Base-by-base conservation (phyloP, 2,329 filamentous ascomycete species). In the Microcyclospora pomicola region DNA sequence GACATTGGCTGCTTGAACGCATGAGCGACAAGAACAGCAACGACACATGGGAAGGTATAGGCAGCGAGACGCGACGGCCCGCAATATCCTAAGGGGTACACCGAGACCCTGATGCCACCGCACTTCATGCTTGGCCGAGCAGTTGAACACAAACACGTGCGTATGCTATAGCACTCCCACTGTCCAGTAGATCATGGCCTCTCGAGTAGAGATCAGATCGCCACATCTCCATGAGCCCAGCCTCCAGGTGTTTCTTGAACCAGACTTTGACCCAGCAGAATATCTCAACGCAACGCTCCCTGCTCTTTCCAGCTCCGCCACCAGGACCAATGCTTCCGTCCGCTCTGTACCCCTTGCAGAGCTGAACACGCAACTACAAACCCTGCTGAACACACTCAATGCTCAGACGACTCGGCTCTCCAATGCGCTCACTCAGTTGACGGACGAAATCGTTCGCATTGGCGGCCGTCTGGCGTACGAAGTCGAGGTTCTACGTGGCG, bases 391-490 rank as follows among this genome's bases (percentile, higher is more conserved):
- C 1, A 82, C 88, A 53, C 75, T 96, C 52, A 92, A 83, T 54
- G 81, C 84, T 7, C 85, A 95, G 57, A 93, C 86, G 2, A 80
- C 84, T 13, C 75, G 86, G 33, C 67, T 95, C 6, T 85, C 86
- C 11, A 77, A 72, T 38, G 82, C 78, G 33, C 70, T 98, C 41
- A 94, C 86, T 27, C 80, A 88, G 53, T 68, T 96, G 42, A 95
- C 91, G 9, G 88, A 98, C 59, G 91, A 96, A 49, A 96, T 98
- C 45, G 63, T 98, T 44, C 75, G 91, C 40, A 87, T 84, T 52
- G 84, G 87, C 16, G 85, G 83, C 46, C 73, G 88, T 3, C 66
- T 98, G 40, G 85, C 87, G 14, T 98, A 98, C 55, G 84, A 96
- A 61, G 88, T 96, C 14, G 88, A 96, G 60, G 73, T 96, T 13